Base-by-base conservation (phyloP, 1,284 basidiomycete genomes). In the Malassezia pachydermatis region DNA sequence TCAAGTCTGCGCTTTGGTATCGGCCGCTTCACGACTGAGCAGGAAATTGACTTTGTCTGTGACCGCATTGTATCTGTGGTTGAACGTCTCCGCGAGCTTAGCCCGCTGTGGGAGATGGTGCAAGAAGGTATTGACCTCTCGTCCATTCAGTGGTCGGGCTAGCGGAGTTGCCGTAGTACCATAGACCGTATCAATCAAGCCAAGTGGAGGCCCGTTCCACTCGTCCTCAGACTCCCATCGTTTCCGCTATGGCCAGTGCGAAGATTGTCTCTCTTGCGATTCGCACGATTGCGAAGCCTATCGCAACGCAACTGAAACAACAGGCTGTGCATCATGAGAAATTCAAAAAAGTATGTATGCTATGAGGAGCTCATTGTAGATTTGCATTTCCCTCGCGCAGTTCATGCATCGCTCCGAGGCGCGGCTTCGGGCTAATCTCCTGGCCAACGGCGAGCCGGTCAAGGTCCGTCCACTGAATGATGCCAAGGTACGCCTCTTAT, bases 1-100 rank as follows among this genome's bases (percentile, higher is more conserved):
- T 96, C 90, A 10, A 94, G 88, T 14, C 78, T 99, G 45, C 84
- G 94, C 34, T 99, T 99, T 75, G 94, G 94, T 45, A 86, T 99
- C 58, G 94, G 94, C 29, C 82, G 94, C 24, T 99, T 99, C 76
- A 98, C 94, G 5, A 99, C 94, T 2, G 88, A 95, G 72, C 86
- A 84, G 14, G 94, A 99, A 75, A 79, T 99, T 51, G 94, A 99
- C 73, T 89, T 87, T 63, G 92, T 98, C 24, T 79, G 89, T 27
- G 79, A 82, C 61, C 86, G 89, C 72, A 90, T 98, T 45, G 81
- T 92, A 28, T 77, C 78, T 29, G 87, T 87, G 9, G 94, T 98
- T 29, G 79, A 78, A 51, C 77, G 76, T 58, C 73, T 86, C 62
- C 78, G 84, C 38, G 83, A 85, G 81, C 81, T 81, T 77, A 76